These are phyloP conservation scores for Clonostachys sp. DNA, from an alignment of 2,329 filamentous ascomycete species.

Conservation along the genomic window DNA sequence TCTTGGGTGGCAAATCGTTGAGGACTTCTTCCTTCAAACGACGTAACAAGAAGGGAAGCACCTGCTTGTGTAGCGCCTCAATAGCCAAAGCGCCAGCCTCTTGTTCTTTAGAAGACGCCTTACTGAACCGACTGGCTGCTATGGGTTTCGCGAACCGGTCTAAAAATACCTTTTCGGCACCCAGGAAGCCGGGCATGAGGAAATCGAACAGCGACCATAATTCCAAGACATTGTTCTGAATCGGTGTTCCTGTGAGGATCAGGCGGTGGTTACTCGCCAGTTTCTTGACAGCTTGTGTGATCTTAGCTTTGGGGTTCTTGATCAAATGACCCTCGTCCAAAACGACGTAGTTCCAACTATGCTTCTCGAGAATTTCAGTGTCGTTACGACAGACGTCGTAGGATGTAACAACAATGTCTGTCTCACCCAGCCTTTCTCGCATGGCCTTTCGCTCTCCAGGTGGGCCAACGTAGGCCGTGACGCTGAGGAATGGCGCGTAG, in stretches of 20 bases:
- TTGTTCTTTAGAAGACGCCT: constrained; percentile 97
- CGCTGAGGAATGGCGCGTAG: constrained; percentile 89
- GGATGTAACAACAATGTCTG: constrained; percentile 93
- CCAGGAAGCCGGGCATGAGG: constrained; percentile 96
- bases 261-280: constrained; percentile 88
- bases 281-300: constrained; percentile 86
- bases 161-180: constrained; percentile 90
- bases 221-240: constrained; percentile 96
- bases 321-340: constrained; percentile 97
- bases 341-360: constrained; percentile 96
- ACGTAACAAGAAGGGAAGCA: constrained; percentile 90
- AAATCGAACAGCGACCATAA: constrained; percentile 99
- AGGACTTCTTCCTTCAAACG: constrained; percentile 97
- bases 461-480: constrained; percentile 86
- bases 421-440: constrained; percentile 64
- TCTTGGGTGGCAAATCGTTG: constrained; percentile 95
- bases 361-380: constrained; percentile 73
- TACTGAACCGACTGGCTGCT: constrained; percentile 88
- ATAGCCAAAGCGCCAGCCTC: constrained; percentile 94
- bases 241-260: constrained; percentile 94
- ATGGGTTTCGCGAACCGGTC: constrained; percentile 95
- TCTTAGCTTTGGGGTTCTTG: constrained; percentile 98
- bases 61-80: constrained; percentile 97
- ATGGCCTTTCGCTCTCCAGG: constrained; percentile 74
- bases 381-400: constrained; percentile 98